Evolutionary conservation across 192 early-diverging fungal genomes (phyloP).

Genomic region (Coemansia sp.): DNA sequence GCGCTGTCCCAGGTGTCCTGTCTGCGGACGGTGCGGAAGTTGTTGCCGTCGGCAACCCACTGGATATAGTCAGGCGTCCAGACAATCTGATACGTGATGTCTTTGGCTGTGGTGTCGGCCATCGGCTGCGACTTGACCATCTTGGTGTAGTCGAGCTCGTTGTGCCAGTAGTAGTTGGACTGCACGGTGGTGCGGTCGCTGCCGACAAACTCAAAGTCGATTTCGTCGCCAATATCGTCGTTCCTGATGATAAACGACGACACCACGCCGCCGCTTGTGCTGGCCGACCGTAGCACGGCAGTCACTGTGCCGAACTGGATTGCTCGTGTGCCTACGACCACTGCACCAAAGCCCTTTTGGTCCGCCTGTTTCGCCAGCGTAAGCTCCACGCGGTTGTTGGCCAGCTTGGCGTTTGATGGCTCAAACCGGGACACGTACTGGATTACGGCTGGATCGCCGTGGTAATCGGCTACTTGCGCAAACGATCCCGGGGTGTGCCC

Average conservation of each 20-base stretch:
- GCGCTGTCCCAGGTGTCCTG: constrained; percentile 51
- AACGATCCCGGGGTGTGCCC: constrained; percentile 13
- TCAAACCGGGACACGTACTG: constrained; percentile 59
- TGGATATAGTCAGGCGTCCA: constrained; percentile 60
- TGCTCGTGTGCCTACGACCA: constrained; percentile 57
- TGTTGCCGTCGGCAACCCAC: constrained; percentile 55
- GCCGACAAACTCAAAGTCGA: constrained; percentile 71
- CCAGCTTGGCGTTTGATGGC: constrained; percentile 54
- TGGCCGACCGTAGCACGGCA: constrained; percentile 57
- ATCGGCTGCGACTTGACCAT: constrained; percentile 37
- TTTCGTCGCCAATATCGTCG: constrained; percentile 61
- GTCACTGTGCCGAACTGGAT: constrained; percentile 64
- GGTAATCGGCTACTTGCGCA: constrained; percentile 47
- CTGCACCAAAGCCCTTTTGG: constrained; percentile 57
- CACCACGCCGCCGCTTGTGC: constrained; percentile 57
- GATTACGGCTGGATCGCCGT: constrained; percentile 51
- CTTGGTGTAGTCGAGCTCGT: constrained; percentile 60
- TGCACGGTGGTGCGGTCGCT: constrained; percentile 54
- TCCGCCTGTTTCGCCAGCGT: constrained; percentile 47
- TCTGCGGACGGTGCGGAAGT: constrained; percentile 53
- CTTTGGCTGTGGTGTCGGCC: constrained; percentile 47
- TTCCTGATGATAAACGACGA: constrained; percentile 62
- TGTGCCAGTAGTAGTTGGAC: constrained; percentile 64
- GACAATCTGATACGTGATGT: constrained; percentile 60
- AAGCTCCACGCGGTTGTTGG: constrained; percentile 49